Evolutionary conservation across 345 rosid genomes (phyloP), one percentile per base, ranked within the genome.

Genomic region (Citropsis articulata): DNA sequence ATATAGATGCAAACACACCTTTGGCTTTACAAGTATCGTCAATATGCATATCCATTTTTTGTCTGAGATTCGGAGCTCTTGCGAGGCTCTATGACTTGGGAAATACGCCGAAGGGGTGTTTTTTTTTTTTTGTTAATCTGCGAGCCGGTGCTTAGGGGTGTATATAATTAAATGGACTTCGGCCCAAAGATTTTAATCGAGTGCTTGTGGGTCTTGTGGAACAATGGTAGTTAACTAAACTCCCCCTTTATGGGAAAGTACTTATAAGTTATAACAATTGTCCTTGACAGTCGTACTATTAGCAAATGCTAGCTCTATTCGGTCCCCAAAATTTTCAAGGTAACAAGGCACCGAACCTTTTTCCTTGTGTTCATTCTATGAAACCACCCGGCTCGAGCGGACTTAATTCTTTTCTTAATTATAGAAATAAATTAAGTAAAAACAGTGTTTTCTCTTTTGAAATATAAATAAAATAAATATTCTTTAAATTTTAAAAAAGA

Each of bases 21-120:
- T 76, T 63, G 9, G 77, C 25, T 71, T 76, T 68, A 19, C 80
- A 73, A 24, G 84, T 57, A 50, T 77, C 79, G 62, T 87, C 91
- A 73, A 78, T 81, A 38, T 87, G 88, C 88, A 83, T 71, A 57
- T 87, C 90, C 87, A 75, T 80, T 28, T 18, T 30, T 69, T 21
- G 65, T 50, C 61, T 36, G 35, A 22, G 22, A 27, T 45, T 66
- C 5, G 59, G 27, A 30, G 36, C 63, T 71, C 36, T 1, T 40
- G 8, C 4, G 16, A 19, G 12, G 65, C 66, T 40, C 53, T 31
- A 25, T 5, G 19, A 35, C 9, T 74, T 10, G 2, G 59, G 12
- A 62, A 55, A 40, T 1, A 27, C 38, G 66, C 56, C 55, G 24
- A 2, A 38, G 42, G 9, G 3, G 8, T 19, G 33, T 6, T 24